Base-by-base conservation (phyloP, 768 basidiomycete genomes). In the Plicaturopsis crispa region DNA sequence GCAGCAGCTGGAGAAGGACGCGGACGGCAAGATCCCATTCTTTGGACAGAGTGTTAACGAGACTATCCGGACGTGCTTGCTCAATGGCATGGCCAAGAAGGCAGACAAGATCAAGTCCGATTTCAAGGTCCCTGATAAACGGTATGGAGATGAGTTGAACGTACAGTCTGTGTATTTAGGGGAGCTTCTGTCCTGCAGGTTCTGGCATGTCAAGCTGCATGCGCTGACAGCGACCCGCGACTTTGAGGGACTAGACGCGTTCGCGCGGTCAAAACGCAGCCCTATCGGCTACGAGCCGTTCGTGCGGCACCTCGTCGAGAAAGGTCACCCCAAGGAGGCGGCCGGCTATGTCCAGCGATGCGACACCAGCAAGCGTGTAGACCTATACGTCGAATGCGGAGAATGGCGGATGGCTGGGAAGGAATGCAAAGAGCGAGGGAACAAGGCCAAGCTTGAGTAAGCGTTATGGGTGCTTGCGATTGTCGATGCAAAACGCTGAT, bases 241-340 rank as follows among this genome's bases (percentile, higher is more conserved):
- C 57, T 98, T 92, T 57, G 86, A 92, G 23, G 79, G 73, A 2
- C 69, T 98, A 11, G 91, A 97, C 34, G 55, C 71, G 0, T 94
- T 99, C 54, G 78, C 91, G 2, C 84, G 80, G 48, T 84, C 83
- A 24, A 92, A 78, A 60, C 75, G 89, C 48, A 90, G 85, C 57
- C 93, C 94, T 4, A 97, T 98, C 41, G 94, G 96, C 1, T 98
- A 94, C 52, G 93, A 97, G 53, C 73, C 84, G 1, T 91, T 91
- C 54, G 90, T 92, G 18, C 76, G 69, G 24, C 79, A 87, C 47
- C 70, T 96, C 24, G 73, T 87, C 20, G 70, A 77, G 35, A 75
- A 79, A 26, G 88, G 87, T 0, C 78, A 83, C 55, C 50, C 59
- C 19, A 86, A 76, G 52, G 85, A 94, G 53, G 96, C 89, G 3